A percentile compares a stretch with the other conserved stretches of the same genome.
phyloP scores from a whole-genome alignment of 805 yeast species.

The Hanseniaspora clermontiae region DNA sequence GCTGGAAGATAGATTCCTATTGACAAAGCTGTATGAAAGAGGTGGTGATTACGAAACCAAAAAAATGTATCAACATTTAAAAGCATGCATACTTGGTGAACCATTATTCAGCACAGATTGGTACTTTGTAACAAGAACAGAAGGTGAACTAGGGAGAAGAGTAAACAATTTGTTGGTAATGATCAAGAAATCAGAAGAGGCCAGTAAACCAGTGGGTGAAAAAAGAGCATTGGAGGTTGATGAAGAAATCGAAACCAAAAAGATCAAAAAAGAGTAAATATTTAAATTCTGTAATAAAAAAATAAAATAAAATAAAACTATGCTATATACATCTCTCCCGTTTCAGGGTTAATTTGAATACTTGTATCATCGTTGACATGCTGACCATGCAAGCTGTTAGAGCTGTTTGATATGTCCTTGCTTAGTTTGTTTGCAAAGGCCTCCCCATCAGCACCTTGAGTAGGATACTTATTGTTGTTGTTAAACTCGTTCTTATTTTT shows the following conservation, averaged over 20 bases:
- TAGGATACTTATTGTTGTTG: not conserved
- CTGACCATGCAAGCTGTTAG: not conserved
- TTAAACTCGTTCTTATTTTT: constrained; percentile 14
- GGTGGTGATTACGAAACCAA: constrained; percentile 43
- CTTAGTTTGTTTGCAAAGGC: not conserved
- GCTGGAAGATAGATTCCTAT: constrained; percentile 55
- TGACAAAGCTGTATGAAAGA: constrained; percentile 47
- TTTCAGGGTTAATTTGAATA: constrained; percentile 5
- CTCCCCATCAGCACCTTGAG: not conserved
- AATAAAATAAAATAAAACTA: not conserved
- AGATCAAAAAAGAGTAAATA: not conserved
- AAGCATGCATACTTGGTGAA: constrained; percentile 47
- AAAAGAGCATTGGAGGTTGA: constrained; percentile 30
- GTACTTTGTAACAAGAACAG: constrained; percentile 57
- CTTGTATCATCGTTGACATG: not conserved
- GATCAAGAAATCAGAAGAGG: constrained; percentile 56
- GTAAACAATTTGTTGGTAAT: constrained; percentile 55
- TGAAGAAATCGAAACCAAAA: constrained; percentile 16
- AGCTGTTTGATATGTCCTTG: not conserved
- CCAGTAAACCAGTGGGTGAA: constrained; percentile 39
- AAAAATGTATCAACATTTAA: constrained; percentile 49
- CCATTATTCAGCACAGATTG: constrained; percentile 60
- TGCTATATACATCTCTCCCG: constrained; percentile 11
- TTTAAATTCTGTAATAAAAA: not conserved
- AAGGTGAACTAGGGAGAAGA: constrained; percentile 61